These are phyloP conservation scores for Neopestalotiopsis sp. DNA, from an alignment of 2,329 filamentous ascomycete species.

Conservation along the genomic window DNA sequence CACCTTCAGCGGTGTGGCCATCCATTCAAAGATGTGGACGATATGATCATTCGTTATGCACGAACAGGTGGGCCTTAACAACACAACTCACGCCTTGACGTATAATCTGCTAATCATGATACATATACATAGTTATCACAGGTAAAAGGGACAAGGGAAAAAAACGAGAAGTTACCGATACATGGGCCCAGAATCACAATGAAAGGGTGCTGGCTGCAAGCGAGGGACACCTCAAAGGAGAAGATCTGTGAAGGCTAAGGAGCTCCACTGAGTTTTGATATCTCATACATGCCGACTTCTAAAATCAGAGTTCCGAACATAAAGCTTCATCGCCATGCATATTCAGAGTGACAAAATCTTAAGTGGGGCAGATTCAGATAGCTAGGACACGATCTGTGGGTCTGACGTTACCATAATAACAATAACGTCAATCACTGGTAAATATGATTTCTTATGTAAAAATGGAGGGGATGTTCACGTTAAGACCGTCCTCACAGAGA, in stretches of 20 bases:
- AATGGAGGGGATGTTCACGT: too few species aligned
- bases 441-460: too few species aligned
- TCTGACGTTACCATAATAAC: too few species aligned
- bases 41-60: conserved; percentile 20
- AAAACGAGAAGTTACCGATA: neutral
- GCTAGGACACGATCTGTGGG: too few species aligned
- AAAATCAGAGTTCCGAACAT: too few species aligned
- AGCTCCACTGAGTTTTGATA: too few species aligned
- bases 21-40: conserved; percentile 4
- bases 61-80: conserved; percentile 14
- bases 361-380: too few species aligned
- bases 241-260: conserved; percentile 1
- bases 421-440: too few species aligned
- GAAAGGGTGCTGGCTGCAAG: conserved; percentile 5
- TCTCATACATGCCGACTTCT: too few species aligned
- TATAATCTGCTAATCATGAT: neutral
- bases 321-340: too few species aligned
- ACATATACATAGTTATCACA: neutral
- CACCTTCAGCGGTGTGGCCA: conserved; percentile 17
- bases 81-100: neutral
- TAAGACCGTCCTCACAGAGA: too few species aligned
- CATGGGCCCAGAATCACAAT: conserved; percentile 17
- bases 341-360: too few species aligned
- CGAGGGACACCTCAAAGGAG: conserved; percentile 16
- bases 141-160: neutral